Evolutionary conservation across 1,284 basidiomycete genomes (phyloP).

Genomic region (Cryptococcus hybrid): DNA sequence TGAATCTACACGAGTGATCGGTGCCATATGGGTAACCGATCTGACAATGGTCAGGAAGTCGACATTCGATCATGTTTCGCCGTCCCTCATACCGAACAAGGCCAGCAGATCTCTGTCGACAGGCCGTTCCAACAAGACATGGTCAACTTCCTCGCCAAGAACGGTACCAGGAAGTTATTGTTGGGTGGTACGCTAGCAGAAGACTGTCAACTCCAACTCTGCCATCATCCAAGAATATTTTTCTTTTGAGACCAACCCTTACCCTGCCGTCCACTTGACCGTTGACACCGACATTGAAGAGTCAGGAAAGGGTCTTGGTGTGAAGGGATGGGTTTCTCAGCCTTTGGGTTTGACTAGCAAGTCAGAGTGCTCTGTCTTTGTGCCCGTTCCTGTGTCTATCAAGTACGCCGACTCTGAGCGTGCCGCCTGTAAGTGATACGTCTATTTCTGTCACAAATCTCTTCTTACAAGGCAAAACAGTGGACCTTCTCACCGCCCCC

Average conservation of each 20-base stretch:
- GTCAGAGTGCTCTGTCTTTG: constrained; percentile 88
- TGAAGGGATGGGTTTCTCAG: constrained; percentile 79
- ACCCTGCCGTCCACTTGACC: constrained; percentile 89
- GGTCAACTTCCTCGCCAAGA: constrained; percentile 69
- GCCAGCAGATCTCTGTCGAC: constrained; percentile 89
- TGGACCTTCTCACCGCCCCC: constrained; percentile 66
- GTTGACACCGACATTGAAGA: constrained; percentile 72
- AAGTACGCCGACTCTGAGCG: constrained; percentile 78
- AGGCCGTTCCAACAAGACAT: constrained; percentile 94
- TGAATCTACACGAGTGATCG: constrained; percentile 70
- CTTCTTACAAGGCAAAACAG: constrained; percentile 48
- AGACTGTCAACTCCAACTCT: constrained; percentile 87
- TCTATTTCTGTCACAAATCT: constrained; percentile 28
- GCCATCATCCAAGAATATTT: constrained; percentile 99
- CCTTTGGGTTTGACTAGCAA: constrained; percentile 71
- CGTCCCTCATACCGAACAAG: constrained; percentile 86
- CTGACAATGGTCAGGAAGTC: constrained; percentile 61
- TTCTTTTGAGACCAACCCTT: constrained; percentile 82
- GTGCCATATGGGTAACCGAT: constrained; percentile 82
- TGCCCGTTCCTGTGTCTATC: constrained; percentile 79
- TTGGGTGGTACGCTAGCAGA: constrained; percentile 76
- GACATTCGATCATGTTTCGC: constrained; percentile 82
- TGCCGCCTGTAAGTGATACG: constrained; percentile 67
- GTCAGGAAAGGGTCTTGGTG: constrained; percentile 68
- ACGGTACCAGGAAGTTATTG: constrained; percentile 48